Evolutionary conservation across 257 asterid genomes (phyloP), one percentile per base, ranked within the genome.

Genomic region (Agastache rugosa): DNA sequence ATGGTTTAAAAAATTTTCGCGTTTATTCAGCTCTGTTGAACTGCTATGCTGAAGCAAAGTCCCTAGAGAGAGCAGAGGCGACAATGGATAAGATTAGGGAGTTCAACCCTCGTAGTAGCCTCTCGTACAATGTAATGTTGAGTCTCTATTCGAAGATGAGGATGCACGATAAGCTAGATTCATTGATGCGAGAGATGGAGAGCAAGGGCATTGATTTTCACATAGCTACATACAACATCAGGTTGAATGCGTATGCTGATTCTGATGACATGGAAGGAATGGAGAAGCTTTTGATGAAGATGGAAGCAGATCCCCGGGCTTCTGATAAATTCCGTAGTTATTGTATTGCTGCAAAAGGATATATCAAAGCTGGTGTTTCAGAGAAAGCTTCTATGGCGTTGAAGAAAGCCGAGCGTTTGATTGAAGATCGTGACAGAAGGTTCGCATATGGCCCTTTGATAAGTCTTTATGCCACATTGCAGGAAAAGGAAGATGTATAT

Each of bases 291-390:
- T 14, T 88, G 73, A 63, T 68, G 81, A 82, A 77, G 63, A 84
- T 88, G 87, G 89, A 88, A 83, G 79, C 64, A 1, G 88, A 88
- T 70, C 87, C 88, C 16, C 0, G 27, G 3, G 58, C 84, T 67
- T 56, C 41, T 12, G 37, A 60, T 14, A 61, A 61, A 15, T 82
- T 73, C 63, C 1, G 4, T 44, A 16, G 63, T 42, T 84, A 88
- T 71, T 47, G 64, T 11, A 22, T 78, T 12, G 81, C 80, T 27
- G 91, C 89, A 11, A 77, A 84, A 72, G 93, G 86, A 8, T 88
- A 77, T 73, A 19, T 84, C 69, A 84, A 71, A 63, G 86, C 77
- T 14, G 87, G 88, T 60, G 78, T 42, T 20, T 17, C 5, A 0
- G 81, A 78, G 37, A 86, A 86, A 66, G 87, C 88, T 37, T 68